Base-by-base conservation (phyloP, 2,329 filamentous ascomycete genomes). In the Diaporthe velutina region DNA sequence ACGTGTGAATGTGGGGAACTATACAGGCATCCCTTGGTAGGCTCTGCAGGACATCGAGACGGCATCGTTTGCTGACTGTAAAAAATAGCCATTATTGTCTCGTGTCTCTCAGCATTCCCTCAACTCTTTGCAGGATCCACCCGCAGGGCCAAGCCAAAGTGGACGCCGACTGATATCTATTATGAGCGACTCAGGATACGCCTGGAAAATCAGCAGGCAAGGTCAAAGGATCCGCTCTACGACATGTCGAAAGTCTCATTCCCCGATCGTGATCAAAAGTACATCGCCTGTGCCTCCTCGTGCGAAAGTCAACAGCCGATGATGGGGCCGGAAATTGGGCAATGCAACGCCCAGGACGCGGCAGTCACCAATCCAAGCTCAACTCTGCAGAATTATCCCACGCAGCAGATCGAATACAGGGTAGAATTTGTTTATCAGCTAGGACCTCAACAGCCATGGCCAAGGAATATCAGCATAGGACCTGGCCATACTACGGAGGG, bases 91-190 rank as follows among this genome's bases (percentile, higher is more conserved):
- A n/a, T 68, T 30, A 52, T 54, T 38, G 35, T 54, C 30, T 54
- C 64, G 17, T 68, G 64, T 38, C 28, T 68, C 19, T 68, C 64
- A 15, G 64, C 64, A 8, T 68, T 68, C 64, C 64, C 64, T 9
- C 64, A 68, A 50, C 64, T 68, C 2, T 68, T 68, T 45, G 35
- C 25, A 4, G 17, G 13, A 35, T 68, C 64, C 25, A n/a, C 45
- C 17, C 50, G 22, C 10, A 52, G 25, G 17, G 7, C 30, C 13
- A 68, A 68, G 48, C 64, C 64, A 22, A 33, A 35, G 17, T 68
- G 64, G 64, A 68, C 42, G 10, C 64, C 64, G 19, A 54, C 64
- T 15, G 64, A 68, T 15, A 68, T 45, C 1, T 68, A 68, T 25
- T 68, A 68, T 22, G 28, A 68, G 45, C 28, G 64, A 17, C 25